Evolutionary conservation across 768 basidiomycete genomes (phyloP), one percentile per base, ranked within the genome.

Genomic region (Lactarius akahatsu): DNA sequence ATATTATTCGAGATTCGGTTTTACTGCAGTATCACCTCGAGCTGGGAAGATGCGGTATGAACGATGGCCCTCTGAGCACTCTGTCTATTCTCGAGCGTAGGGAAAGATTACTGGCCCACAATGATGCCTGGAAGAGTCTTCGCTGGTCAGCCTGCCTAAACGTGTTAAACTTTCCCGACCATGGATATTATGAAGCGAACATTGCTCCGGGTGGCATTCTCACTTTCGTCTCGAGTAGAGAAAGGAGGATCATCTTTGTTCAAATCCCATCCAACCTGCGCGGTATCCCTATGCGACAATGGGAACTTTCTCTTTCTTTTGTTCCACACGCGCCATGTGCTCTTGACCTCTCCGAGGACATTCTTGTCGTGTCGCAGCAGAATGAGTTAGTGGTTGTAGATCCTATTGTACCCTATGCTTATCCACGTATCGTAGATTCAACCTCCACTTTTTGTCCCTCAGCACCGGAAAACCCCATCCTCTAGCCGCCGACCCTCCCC

Each of bases 21-120:
- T 62, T 50, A 18, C n/a, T 66, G 28, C 55, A 57, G 20, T 61
- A 66, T 55, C 64, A 60, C 52, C 58, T 60, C 40, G 64, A 60
- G 26, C 32, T 60, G 6, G 59, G 50, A 43, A 60, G 32, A 15
- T 54, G 34, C 1, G 15, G 36, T 10, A 66, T 66, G 65, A 26
- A 61, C 15, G 65, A 61, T 32, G 56, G 55, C 26, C 55, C 43
- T 32, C 55, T 30, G 20, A 38, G 60, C 45, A 40, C 26, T 15
- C 41, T 66, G 45, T 57, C 65, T 5, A 62, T 57, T 15, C 26
- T 28, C 4, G 56, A 62, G 60, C 65, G 60, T 18, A 62, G 60
- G 45, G 56, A 66, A 57, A 62, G 28, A 41, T 16, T 62, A 23
- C 30, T 26, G 10, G 60, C 45, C 6, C 26, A 66, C 11, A 1